These are phyloP conservation scores for Plantago elongata DNA, from an alignment of 257 asterid genomes.

Conservation along the genomic window DNA sequence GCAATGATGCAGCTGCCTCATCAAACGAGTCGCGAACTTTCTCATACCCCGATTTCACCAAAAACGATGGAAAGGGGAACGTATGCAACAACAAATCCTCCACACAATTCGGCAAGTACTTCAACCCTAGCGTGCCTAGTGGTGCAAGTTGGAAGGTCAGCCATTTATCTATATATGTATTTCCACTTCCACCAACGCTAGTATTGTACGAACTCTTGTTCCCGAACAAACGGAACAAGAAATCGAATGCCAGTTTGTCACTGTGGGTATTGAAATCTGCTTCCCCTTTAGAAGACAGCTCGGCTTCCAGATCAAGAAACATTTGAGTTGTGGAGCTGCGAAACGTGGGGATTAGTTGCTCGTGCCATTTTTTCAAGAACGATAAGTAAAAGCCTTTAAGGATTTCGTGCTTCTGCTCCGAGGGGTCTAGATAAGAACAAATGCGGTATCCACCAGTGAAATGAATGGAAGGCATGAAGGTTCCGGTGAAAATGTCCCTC, in stretches of 20 bases:
- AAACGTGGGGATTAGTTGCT: slow-evolving; percentile 25
- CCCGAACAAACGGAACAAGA: slow-evolving; percentile 23
- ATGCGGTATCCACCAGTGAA: slow-evolving; percentile 40
- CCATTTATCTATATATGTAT: slow-evolving; percentile 23
- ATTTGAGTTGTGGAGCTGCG: slow-evolving; percentile 9
- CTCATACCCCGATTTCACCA: slow-evolving; percentile 26
- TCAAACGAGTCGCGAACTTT: slow-evolving; percentile 17
- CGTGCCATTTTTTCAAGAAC: slow-evolving; percentile 1
- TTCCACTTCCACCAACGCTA: slow-evolving; percentile 15
- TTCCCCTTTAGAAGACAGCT: slow-evolving; percentile 17
- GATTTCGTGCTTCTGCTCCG: slow-evolving; percentile 30
- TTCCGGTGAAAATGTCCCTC: slow-evolving; percentile 26
- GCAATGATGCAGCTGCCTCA: slow-evolving; percentile 8
- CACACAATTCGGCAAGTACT: slow-evolving; percentile 23
- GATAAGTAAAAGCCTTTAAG: slow-evolving; percentile 20
- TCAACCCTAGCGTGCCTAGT: slow-evolving; percentile 25
- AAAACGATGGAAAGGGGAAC: slow-evolving; percentile 22
- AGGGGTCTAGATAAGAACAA: slow-evolving; percentile 34
- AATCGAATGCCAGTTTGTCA: slow-evolving; percentile 30
- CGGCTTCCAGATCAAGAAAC: slow-evolving; percentile 23
- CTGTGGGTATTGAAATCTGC: slow-evolving; percentile 19
- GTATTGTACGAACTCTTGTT: slow-evolving; percentile 25
- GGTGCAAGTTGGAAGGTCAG: slow-evolving; percentile 33
- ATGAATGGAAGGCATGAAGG: slow-evolving; percentile 29
- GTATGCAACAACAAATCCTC: slow-evolving; percentile 35